Base-by-base conservation (phyloP, 345 rosid species). In the Geranium rotundifolium region DNA sequence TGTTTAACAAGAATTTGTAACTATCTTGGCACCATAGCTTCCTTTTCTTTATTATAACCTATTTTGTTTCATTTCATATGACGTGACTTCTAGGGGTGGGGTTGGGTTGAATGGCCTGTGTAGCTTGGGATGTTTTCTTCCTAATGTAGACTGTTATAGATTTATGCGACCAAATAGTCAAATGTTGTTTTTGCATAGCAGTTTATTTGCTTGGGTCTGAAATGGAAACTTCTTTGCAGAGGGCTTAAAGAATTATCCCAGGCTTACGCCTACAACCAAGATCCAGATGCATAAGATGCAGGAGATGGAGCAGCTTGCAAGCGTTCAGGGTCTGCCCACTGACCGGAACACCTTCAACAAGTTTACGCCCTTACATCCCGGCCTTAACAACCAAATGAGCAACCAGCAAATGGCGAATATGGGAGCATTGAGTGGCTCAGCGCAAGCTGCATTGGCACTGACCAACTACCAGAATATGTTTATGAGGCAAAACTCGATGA, bases 221-320 rank as follows among this genome's bases (percentile, higher is more conserved):
- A 15, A 57, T 6, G n/a, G 59, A 12, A 56, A 65, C 19, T 65
- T 14, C 54, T 63, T 46, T 80, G 80, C 90, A 92, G 99, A 92
- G 75, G 91, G 95, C 63, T 79, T 92, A 80, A 92, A 89, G 78
- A 86, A 66, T 72, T 92, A 82, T 76, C 93, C 90, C 57, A 79
- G 82, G 34, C 88, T 77, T 66, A 69, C 77, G 41, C 64, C 65
- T 31, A 72, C 79, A 30, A 82, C 85, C 54, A 90, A 90, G 73
- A 66, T 80, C 66, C 91, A 90, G 73, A 74, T 88, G 84, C 96
- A 87, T 62, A 82, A 81, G 75, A 77, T 84, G 80, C 95, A 82
- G 77, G 95, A 89, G 71, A 83, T 84, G 78, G 96, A 93, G 77
- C 99, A 88, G 76, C 77, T 81, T 39, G 85, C 89, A 16, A 80